A percentile compares a stretch with the other conserved stretches of the same genome.
Conservation (phyloP, 2,329 filamentous ascomycete species). For the Penicillium crustosum region DNA sequence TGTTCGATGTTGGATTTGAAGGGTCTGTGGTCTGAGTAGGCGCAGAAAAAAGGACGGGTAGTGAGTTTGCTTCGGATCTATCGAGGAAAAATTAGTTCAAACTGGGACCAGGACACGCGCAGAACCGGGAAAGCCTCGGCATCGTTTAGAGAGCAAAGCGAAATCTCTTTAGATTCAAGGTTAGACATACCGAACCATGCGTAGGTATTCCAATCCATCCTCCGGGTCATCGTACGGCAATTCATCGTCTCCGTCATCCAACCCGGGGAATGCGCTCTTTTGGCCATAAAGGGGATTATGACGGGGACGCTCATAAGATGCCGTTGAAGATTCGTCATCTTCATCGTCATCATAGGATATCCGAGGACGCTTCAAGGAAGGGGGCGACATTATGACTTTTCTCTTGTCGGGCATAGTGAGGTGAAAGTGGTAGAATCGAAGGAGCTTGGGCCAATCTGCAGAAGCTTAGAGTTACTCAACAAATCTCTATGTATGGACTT, state of each 20-base stretch:
- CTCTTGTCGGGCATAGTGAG: slow-evolving; percentile 37
- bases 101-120: neutral
- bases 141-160: neutral
- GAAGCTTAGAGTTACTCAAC: too few species aligned
- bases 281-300: slow-evolving; percentile 69
- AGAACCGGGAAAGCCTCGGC: neutral
- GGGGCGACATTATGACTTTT: slow-evolving; percentile 26
- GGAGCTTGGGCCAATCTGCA: slow-evolving; percentile 28
- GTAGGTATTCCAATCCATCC: slow-evolving; percentile 69
- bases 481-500: too few species aligned
- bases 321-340: slow-evolving; percentile 24
- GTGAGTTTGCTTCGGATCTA: slow-evolving; percentile 72
- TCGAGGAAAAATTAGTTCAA: slow-evolving; percentile 12
- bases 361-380: slow-evolving; percentile 34
- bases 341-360: slow-evolving; percentile 31
- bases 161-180: neutral
- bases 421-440: slow-evolving; percentile 16
- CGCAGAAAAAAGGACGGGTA: slow-evolving; percentile 71
- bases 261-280: slow-evolving; percentile 68
- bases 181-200: slow-evolving; percentile 65
- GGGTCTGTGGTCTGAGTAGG: slow-evolving; percentile 43
- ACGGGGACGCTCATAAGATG: slow-evolving; percentile 41
- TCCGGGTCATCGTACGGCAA: slow-evolving; percentile 66
- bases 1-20: neutral
- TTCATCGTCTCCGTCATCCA: slow-evolving; percentile 55